These are phyloP conservation scores for Rubroshorea leprosula DNA, from an alignment of 345 rosid genomes.

Conservation along the genomic window DNA sequence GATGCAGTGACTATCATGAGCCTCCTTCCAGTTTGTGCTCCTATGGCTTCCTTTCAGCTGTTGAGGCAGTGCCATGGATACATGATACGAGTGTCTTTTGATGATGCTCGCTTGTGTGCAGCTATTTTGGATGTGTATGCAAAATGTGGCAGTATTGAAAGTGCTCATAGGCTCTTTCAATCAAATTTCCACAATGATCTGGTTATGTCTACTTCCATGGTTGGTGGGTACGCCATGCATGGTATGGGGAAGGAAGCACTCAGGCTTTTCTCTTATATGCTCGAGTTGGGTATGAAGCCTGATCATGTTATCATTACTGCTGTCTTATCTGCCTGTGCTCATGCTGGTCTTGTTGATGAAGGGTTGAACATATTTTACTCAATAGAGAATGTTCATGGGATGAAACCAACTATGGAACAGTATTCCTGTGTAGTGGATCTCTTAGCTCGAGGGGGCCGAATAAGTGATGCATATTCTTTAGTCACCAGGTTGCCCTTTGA, in stretches of 20 bases:
- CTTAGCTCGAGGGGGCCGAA: constrained; percentile 77
- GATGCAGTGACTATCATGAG: constrained; percentile 67
- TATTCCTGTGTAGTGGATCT: constrained; percentile 77
- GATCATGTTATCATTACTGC: constrained; percentile 73
- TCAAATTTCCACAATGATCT: constrained; percentile 54
- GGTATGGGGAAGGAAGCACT: constrained; percentile 86
- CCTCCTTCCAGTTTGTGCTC: constrained; percentile 66
- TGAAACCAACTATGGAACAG: constrained; percentile 69
- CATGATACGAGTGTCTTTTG: constrained; percentile 47
- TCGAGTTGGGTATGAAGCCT: constrained; percentile 51
- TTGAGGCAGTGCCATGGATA: constrained; percentile 75
- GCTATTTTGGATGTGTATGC: constrained; percentile 73
- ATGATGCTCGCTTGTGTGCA: constrained; percentile 53
- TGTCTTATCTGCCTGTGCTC: constrained; percentile 75
- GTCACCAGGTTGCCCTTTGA: constrained; percentile 52
- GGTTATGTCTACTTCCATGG: constrained; percentile 68
- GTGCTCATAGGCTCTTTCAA: constrained; percentile 53
- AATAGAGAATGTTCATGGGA: constrained; percentile 37
- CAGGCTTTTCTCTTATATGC: constrained; percentile 49
- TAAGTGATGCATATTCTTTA: constrained; percentile 63
- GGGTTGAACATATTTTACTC: constrained; percentile 63
- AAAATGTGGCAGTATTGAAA: constrained; percentile 61
- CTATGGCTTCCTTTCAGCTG: constrained; percentile 51
- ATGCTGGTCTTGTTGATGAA: constrained; percentile 66
- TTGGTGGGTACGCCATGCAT: constrained; percentile 76